Evolutionary conservation across 2,329 filamentous ascomycete genomes (phyloP).

Genomic region (Epichloe baconii): DNA sequence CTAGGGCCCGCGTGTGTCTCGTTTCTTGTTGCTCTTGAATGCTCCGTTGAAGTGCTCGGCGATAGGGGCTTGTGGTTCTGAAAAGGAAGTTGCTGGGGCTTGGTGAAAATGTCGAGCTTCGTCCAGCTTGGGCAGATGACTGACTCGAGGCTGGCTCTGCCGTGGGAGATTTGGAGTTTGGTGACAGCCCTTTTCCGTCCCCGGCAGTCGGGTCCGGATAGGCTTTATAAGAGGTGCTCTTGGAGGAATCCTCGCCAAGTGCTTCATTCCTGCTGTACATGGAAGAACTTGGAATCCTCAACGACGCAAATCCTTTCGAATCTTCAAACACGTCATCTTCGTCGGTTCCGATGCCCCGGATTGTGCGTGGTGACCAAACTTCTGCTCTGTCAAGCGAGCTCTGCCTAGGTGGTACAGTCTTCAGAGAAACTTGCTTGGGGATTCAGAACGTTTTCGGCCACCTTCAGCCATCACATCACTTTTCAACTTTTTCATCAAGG

Average conservation of each 20-base stretch:
- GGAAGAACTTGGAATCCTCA: neutral
- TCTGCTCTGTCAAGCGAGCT: conserved; percentile 8
- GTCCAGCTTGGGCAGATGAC: conserved; percentile 22
- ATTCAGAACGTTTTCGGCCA: neutral
- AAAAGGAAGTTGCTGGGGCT: conserved; percentile 39
- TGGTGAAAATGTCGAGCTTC: conserved; percentile 37
- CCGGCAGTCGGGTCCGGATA: conserved; percentile 7
- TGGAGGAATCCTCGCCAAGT: neutral
- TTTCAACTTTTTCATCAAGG: conserved; percentile 44
- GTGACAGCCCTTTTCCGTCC: conserved; percentile 6
- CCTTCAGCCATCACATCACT: conserved; percentile 20
- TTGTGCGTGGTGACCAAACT: conserved; percentile 16
- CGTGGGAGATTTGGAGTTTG: neutral
- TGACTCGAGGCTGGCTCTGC: conserved; percentile 5
- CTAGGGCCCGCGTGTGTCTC: conserved; percentile 13
- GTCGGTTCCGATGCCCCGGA: conserved; percentile 20
- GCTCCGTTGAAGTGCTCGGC: conserved; percentile 34
- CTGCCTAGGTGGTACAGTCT: conserved; percentile 6
- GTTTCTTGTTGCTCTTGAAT: conserved; percentile 25
- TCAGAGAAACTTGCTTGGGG: neutral
- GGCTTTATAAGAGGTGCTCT: conserved; percentile 1
- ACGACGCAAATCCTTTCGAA: neutral
- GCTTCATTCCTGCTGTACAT: neutral
- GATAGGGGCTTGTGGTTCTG: conserved; percentile 41
- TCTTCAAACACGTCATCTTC: conserved; percentile 21